Evolutionary conservation across 208 protist species (phyloP).

Genomic region (Trypanosoma scelopori): DNA sequence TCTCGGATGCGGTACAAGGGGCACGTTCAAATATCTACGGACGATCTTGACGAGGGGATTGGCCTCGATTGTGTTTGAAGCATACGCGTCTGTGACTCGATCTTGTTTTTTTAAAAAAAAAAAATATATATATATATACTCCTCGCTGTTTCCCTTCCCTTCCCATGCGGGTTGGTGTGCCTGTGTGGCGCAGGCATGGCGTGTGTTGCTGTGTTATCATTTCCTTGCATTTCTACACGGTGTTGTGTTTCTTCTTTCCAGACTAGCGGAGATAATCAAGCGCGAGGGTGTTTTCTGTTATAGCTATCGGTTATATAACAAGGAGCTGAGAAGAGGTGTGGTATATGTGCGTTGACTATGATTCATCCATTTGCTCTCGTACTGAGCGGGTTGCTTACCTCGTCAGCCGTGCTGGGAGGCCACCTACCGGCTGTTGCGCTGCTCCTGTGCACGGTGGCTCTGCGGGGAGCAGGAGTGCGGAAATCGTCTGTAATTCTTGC

Average conservation of each 20-base stretch:
- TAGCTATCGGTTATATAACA: too few relatives aligned
- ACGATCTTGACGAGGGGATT: slow-evolving; percentile 5
- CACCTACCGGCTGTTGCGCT: slow-evolving; percentile 16
- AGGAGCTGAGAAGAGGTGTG: too few relatives aligned
- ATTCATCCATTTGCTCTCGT: slow-evolving; percentile 28
- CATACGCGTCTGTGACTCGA: background rate
- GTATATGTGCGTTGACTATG: slow-evolving; percentile 3
- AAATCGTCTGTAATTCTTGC: slow-evolving; percentile 10
- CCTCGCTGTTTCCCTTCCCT: background rate
- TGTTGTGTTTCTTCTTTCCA: background rate
- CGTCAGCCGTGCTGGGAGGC: slow-evolving; percentile 18
- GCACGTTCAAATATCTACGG: slow-evolving; percentile 63
- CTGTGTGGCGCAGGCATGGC: too few relatives aligned
- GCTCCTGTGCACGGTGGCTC: slow-evolving; percentile 15
- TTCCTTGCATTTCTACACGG: background rate
- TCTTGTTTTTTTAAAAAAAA: slow-evolving; percentile 12
- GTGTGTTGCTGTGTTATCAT: background rate
- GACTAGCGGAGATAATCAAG: background rate
- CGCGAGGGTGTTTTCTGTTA: too few relatives aligned
- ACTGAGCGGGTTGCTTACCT: slow-evolving; percentile 18
- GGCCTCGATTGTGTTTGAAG: background rate
- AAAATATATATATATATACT: too few relatives aligned
- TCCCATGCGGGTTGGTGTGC: too few relatives aligned
- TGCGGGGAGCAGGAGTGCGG: background rate
- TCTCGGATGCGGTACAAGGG: slow-evolving; percentile 69